Base-by-base conservation (phyloP, 1,284 basidiomycete genomes). In the Austroboletus niveus region DNA sequence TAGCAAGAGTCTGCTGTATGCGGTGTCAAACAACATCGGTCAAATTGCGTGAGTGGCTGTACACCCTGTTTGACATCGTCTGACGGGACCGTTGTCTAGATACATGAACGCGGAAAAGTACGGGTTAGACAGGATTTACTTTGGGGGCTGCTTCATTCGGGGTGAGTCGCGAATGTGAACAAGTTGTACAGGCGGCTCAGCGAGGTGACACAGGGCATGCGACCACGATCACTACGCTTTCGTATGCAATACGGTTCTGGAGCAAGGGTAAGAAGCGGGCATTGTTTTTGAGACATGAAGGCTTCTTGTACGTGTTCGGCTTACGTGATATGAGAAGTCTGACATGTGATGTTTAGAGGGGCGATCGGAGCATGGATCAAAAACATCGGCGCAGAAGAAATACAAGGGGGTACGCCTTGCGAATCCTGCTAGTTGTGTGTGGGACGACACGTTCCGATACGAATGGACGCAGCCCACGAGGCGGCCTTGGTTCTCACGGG, bases 81-180 rank as follows among this genome's bases (percentile, higher is more conserved):
- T 67, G 55, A 70, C 42, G 43, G 8, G 27, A 6, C 34, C 17
- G 51, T 38, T 35, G 35, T 46, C 42, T 70, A 96, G 94, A 53
- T 98, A 96, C 73, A 98, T 99, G 96, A 99, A 99, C 66, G 97
- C 97, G 45, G 97, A 99, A 71, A 98, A 99, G 78, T 98, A 98
- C 70, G 89, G 93, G 57, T 73, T 99, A 52, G 93, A 98, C 64
- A 85, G 92, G 63, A 98, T 99, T 60, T 99, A 98, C 76, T 99
- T 99, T 78, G 94, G 96, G 14, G 97, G 97, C 4, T 98, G 92
- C 73, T 99, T 99, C 73, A 99, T 99, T 70, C 84, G 97, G 76
- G 96, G 94, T 92, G 64, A 60, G 78, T 73, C 22, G 38, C 38
- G 8, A 31, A 45, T 42, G 14, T 31, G 5, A 17, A 39, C 22